A percentile compares a stretch with the other conserved stretches of the same genome.
These are phyloP conservation scores for Aspergillus panamensis DNA, from an alignment of 495 filamentous ascomycete genomes.

Conservation along the genomic window DNA sequence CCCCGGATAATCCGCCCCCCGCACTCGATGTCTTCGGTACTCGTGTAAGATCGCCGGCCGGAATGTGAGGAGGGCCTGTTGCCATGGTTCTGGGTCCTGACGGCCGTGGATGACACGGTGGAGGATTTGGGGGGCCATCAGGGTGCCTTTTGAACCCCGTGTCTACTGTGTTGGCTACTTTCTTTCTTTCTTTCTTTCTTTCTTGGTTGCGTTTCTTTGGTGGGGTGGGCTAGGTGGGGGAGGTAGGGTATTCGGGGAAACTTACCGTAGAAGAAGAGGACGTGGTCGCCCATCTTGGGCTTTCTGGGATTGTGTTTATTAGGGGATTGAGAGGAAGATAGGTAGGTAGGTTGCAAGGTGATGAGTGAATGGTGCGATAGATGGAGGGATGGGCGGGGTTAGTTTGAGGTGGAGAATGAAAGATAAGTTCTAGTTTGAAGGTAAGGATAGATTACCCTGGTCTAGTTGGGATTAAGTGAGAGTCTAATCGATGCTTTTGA, in stretches of 20 bases:
- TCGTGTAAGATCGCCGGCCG: slow-evolving; percentile 71
- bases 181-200: background rate
- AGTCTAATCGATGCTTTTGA: no score
- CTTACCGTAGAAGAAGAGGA: slow-evolving; percentile 58
- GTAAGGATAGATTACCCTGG: no score
- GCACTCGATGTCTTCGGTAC: slow-evolving; percentile 66
- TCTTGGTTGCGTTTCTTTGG: background rate
- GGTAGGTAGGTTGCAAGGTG: background rate
- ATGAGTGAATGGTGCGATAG: no score
- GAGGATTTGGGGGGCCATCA: slow-evolving; percentile 82
- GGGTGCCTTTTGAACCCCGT: slow-evolving; percentile 28
- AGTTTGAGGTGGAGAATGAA: no score
- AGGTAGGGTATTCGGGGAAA: slow-evolving; percentile 12
- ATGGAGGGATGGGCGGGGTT: no score
- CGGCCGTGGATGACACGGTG: slow-evolving; percentile 75
- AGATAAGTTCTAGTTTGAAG: no score
- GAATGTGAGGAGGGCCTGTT: slow-evolving; percentile 56
- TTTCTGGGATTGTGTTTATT: background rate
- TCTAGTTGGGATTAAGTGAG: no score
- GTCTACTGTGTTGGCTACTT: slow-evolving; percentile 2
- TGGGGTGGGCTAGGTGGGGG: background rate
- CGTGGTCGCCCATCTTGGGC: slow-evolving; percentile 39
- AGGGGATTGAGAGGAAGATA: background rate
- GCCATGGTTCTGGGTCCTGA: slow-evolving; percentile 44
- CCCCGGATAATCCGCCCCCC: slow-evolving; percentile 76